A percentile compares a stretch with the other conserved stretches of the same genome.
These are phyloP conservation scores for Strigomonas culicis DNA, from an alignment of 208 protist genomes.

Conservation along the genomic window DNA sequence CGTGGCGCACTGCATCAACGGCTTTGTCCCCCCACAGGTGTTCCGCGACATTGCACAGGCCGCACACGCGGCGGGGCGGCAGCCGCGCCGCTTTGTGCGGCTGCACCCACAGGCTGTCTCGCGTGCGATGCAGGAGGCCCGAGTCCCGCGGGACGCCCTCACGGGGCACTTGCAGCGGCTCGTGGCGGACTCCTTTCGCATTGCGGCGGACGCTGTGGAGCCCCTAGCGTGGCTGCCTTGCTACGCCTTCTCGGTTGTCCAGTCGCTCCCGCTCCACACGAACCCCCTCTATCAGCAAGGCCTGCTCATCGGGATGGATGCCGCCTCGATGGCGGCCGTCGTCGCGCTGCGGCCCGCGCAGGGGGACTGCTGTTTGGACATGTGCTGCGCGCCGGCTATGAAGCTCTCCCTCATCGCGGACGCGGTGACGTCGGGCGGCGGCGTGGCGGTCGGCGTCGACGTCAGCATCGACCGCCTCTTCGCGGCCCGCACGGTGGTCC, in stretches of 20 bases:
- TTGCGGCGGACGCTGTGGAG: constrained; percentile 21
- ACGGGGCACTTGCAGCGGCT: constrained; percentile 11
- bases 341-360: constrained; percentile 51
- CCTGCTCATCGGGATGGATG: constrained; percentile 75
- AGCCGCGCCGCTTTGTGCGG: constrained; percentile 54
- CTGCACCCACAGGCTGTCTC: not conserved
- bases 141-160: not conserved
- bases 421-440: constrained; percentile 5
- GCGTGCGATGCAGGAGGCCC: not conserved
- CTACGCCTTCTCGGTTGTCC: constrained; percentile 41
- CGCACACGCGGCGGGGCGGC: constrained; percentile 16
- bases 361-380: constrained; percentile 72
- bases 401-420: constrained; percentile 66
- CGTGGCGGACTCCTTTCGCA: constrained; percentile 23
- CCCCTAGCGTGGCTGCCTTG: constrained; percentile 62
- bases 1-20: constrained; percentile 6
- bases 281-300: constrained; percentile 35
- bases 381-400: constrained; percentile 88
- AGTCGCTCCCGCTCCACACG: constrained; percentile 21
- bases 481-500: constrained; percentile 37
- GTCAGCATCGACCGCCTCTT: constrained; percentile 57
- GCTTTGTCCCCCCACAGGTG: constrained; percentile 9
- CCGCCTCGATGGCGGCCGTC: constrained; percentile 78
- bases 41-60: constrained; percentile 39
- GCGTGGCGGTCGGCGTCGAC: constrained; percentile 69